phyloP scores from a whole-genome alignment of 345 rosid species.

The Syzygium jambos region DNA sequence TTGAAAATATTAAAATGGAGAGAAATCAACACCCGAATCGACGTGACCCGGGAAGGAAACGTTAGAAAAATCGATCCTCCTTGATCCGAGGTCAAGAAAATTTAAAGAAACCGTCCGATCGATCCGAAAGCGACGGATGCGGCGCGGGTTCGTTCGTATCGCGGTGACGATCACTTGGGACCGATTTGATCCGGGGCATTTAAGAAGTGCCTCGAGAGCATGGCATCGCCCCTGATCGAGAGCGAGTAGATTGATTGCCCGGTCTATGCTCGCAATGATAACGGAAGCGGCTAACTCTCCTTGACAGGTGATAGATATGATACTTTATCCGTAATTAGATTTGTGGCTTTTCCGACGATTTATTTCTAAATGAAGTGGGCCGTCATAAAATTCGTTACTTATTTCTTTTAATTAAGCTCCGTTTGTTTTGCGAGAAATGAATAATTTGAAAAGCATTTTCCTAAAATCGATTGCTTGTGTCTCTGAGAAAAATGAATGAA shows the following conservation, averaged over 20 bases:
- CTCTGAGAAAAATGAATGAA: too few relatives aligned
- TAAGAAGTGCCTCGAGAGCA: background rate
- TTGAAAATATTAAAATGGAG: background rate
- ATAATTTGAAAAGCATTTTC: rapidly evolving
- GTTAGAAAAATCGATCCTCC: background rate
- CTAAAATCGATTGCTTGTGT: rapidly evolving
- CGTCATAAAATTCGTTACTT: too few relatives aligned
- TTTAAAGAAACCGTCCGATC: background rate
- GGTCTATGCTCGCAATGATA: background rate
- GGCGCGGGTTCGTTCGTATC: background rate
- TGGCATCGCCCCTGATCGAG: background rate
- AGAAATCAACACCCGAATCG: background rate
- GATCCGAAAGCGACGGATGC: background rate
- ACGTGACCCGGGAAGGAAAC: background rate
- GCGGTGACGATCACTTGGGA: too few relatives aligned
- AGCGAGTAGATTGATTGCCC: too few relatives aligned
- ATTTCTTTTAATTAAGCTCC: background rate
- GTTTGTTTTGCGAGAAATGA: too few relatives aligned
- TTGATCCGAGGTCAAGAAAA: background rate
- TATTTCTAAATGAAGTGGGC: background rate
- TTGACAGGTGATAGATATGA: background rate
- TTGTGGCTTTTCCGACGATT: background rate
- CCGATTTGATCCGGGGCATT: background rate
- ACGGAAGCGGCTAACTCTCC: too few relatives aligned
- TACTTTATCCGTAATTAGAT: background rate